A percentile compares a stretch with the other conserved stretches of the same genome.
Conservation (phyloP, 495 filamentous ascomycete species). For the Tuber microsphaerosporum region DNA sequence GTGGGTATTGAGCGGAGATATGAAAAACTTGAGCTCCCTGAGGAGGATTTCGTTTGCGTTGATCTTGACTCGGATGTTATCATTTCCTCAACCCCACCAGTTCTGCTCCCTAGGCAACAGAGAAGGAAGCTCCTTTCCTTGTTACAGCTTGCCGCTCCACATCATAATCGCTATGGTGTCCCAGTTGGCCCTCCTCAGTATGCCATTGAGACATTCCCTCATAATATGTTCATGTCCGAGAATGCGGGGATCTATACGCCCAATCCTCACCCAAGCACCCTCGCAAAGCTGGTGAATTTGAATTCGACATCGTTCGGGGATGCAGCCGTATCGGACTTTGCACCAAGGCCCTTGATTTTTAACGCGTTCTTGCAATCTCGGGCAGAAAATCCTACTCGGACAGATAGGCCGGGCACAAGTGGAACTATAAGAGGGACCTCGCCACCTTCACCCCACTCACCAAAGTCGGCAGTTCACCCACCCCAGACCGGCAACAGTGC, state of each 20-base stretch:
- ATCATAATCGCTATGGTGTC: slow-evolving; percentile 80
- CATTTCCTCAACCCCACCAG: slow-evolving; percentile 66
- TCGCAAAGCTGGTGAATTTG: slow-evolving; percentile 77
- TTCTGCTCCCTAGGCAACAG: slow-evolving; percentile 75
- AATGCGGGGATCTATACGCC: slow-evolving; percentile 69
- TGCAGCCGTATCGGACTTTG: slow-evolving; percentile 48
- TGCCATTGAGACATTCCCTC: slow-evolving; percentile 83
- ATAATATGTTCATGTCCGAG: slow-evolving; percentile 81
- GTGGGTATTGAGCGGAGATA: slow-evolving; percentile 91
- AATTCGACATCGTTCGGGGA: slow-evolving; percentile 82
- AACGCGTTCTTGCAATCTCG: slow-evolving; percentile 83
- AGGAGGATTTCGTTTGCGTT: slow-evolving; percentile 94
- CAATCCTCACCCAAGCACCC: slow-evolving; percentile 58
- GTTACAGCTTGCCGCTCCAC: slow-evolving; percentile 81
- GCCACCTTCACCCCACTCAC: slow-evolving; percentile 80
- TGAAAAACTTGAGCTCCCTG: slow-evolving; percentile 81
- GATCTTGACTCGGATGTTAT: slow-evolving; percentile 87
- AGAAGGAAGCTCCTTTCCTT: slow-evolving; percentile 81
- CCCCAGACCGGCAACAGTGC: slow-evolving; percentile 63
- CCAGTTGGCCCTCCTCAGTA: slow-evolving; percentile 83
- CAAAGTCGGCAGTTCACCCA: slow-evolving; percentile 71
- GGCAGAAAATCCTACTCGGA: slow-evolving; percentile 54
- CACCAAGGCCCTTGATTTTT: slow-evolving; percentile 60
- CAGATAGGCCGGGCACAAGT: slow-evolving; percentile 72
- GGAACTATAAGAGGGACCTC: slow-evolving; percentile 65